These are phyloP conservation scores for Alternaria sp. DNA, from an alignment of 2,329 filamentous ascomycete genomes.

Conservation along the genomic window DNA sequence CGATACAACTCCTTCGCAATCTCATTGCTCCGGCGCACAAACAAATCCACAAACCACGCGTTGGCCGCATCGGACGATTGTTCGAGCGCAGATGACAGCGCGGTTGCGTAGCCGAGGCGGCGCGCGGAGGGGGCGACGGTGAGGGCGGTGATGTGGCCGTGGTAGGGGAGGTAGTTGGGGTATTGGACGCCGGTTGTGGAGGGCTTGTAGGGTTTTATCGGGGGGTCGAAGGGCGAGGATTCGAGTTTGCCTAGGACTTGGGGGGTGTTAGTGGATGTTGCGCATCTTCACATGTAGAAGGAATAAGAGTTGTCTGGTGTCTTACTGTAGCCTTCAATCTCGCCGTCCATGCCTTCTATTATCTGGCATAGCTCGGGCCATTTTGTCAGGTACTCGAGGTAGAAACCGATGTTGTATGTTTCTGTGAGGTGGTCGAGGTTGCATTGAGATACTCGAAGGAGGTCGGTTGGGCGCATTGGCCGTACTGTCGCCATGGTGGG, in stretches of 20 bases:
- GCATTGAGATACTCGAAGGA: conserved; percentile 89
- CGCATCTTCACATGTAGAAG: not conserved
- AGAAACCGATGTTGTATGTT: conserved; percentile 95
- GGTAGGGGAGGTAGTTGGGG: conserved; percentile 92
- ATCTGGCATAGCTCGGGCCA: conserved; percentile 96
- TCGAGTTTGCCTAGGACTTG: conserved; percentile 98
- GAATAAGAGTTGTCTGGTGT: too few relatives aligned
- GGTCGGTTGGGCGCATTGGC: conserved; percentile 71
- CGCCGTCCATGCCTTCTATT: conserved; percentile 83
- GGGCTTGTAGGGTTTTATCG: conserved; percentile 73
- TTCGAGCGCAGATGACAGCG: conserved; percentile 81
- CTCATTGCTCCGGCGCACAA: conserved; percentile 86
- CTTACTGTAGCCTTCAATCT: conserved; percentile 91
- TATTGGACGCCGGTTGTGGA: conserved; percentile 46
- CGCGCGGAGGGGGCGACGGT: conserved; percentile 89
- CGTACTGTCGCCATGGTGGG: conserved; percentile 78
- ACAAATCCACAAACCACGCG: conserved; percentile 95
- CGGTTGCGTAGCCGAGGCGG: conserved; percentile 83
- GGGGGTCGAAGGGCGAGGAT: conserved; percentile 74
- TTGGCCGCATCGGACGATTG: conserved; percentile 79
- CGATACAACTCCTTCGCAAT: conserved; percentile 89
- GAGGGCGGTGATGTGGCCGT: conserved; percentile 95
- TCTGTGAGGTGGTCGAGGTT: conserved; percentile 98
- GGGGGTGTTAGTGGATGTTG: not conserved
- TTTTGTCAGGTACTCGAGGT: conserved; percentile 92